Evolutionary conservation across 2,329 filamentous ascomycete genomes (phyloP), one percentile per base, ranked within the genome.

Genomic region (Rhytidhysteron rufulum): DNA sequence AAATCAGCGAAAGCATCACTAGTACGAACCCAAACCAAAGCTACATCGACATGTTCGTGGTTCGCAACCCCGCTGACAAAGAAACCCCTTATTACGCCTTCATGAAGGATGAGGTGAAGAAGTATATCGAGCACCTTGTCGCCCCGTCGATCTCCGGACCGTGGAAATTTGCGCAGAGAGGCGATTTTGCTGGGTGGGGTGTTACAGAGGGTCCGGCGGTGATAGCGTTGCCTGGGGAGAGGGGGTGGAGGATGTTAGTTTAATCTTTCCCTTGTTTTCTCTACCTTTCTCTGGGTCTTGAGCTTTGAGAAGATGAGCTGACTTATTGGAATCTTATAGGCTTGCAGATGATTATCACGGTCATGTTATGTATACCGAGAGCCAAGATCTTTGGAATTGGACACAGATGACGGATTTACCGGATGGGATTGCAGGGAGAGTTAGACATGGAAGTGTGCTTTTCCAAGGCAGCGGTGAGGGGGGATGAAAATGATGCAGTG

Each of bases 41-140:
- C 24, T 25, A 36, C 21, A 36, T 36, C 34, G 34, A 36, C 19
- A 36, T 36, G 34, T 36, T 36, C 21, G 19, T 36, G 4, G 27
- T 36, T 15, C 27, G 27, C 34, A 25, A 36, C 15, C 16, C n/a
- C 8, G 21, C 15, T 22, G 34, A 36, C 15, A 22, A 22, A 16
- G n/a, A 11, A 24, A 36, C 34, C 11, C 34, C 34, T 10, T 36
- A 36, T 21, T 21, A 36, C 22, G 34, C 11, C 19, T 36, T 24
- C 15, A 36, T 36, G 34, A 36, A 36, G 27, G 21, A 36, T 15
- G 34, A 36, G 18, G 34, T 36, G 19, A 21, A 36, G 9, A 36
- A 36, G 19, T 25, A 36, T 18, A 25, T 36, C 4, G 34, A 36
- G 20, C 34, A 36, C 18, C 20, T 36, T 7, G 22, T 21, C 9